These are phyloP conservation scores for Crithidia thermophila DNA, from an alignment of 208 protist genomes.

Conservation along the genomic window DNA sequence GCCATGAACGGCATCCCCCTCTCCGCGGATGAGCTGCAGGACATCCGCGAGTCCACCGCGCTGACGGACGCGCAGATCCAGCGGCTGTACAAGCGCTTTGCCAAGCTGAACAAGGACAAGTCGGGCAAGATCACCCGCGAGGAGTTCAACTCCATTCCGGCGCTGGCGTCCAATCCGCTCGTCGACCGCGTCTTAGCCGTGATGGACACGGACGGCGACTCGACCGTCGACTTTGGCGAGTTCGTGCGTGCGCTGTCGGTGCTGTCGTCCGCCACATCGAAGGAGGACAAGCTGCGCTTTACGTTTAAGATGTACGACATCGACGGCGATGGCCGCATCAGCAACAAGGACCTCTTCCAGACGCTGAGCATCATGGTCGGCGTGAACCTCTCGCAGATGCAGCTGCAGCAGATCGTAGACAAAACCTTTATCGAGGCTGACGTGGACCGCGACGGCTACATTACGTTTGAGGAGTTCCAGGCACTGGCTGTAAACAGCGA, in stretches of 20 bases:
- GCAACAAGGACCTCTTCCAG: constrained; percentile 92
- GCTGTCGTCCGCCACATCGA: constrained; percentile 70
- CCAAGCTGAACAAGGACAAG: constrained; percentile 76
- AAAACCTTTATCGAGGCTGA: constrained; percentile 96
- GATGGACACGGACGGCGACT: constrained; percentile 76
- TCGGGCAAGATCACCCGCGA: constrained; percentile 72
- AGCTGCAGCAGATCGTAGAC: constrained; percentile 96
- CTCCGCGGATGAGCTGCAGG: constrained; percentile 56
- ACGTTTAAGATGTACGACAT: constrained; percentile 96
- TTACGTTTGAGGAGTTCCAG: constrained; percentile 93
- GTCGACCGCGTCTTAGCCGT: constrained; percentile 82
- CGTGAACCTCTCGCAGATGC: constrained; percentile 85
- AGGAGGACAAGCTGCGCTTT: constrained; percentile 88
- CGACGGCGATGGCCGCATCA: constrained; percentile 94
- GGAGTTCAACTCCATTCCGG: constrained; percentile 72
- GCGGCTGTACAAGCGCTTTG: constrained; percentile 85
- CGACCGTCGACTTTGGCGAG: constrained; percentile 81
- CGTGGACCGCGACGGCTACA: constrained; percentile 90
- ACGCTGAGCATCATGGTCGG: constrained; percentile 95
- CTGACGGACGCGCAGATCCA: constrained; percentile 87
- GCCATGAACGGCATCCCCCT: constrained; percentile 51
- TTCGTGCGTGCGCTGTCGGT: constrained; percentile 87
- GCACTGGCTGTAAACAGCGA: constrained; percentile 68
- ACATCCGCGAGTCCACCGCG: constrained; percentile 68
- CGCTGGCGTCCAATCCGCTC: constrained; percentile 85